phyloP scores from a whole-genome alignment of 1,284 basidiomycete species.

The Microbotryum intermedium region DNA sequence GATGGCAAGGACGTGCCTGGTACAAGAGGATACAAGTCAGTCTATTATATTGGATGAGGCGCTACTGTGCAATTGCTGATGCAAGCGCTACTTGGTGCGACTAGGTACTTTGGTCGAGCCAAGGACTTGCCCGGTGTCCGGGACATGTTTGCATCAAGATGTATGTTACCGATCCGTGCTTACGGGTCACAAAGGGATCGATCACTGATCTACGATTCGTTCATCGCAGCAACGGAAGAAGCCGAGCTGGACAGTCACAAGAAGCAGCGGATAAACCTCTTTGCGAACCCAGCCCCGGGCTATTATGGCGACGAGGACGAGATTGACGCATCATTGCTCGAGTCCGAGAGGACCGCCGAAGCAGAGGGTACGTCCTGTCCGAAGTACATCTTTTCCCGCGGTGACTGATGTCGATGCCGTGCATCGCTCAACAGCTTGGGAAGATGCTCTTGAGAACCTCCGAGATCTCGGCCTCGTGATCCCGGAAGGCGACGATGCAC shows the following conservation, averaged over 20 bases:
- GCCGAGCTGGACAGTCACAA: slow-evolving; percentile 82
- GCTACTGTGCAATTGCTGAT: background rate
- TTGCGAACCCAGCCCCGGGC: slow-evolving; percentile 71
- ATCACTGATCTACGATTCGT: slow-evolving; percentile 3
- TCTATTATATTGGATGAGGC: slow-evolving; percentile 18
- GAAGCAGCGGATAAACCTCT: slow-evolving; percentile 47
- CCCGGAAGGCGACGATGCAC: slow-evolving; percentile 9
- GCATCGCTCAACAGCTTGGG: slow-evolving; percentile 19
- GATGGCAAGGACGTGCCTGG: slow-evolving; percentile 92
- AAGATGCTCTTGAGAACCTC: slow-evolving; percentile 27
- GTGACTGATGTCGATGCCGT: background rate
- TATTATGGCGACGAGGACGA: slow-evolving; percentile 94
- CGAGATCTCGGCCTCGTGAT: slow-evolving; percentile 21
- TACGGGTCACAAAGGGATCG: background rate
- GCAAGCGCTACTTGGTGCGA: background rate
- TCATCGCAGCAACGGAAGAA: slow-evolving; percentile 53
- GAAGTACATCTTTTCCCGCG: background rate
- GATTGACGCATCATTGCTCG: slow-evolving; percentile 56
- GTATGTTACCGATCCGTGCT: slow-evolving; percentile 43
- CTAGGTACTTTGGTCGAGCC: slow-evolving; percentile 90
- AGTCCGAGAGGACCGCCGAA: slow-evolving; percentile 62
- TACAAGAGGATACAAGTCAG: slow-evolving; percentile 95
- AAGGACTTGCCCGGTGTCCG: slow-evolving; percentile 93
- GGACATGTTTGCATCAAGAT: slow-evolving; percentile 78
- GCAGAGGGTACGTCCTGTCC: slow-evolving; percentile 53